Conservation (phyloP, 176 grass and related monocot genomes). For the Otatea glauca region DNA sequence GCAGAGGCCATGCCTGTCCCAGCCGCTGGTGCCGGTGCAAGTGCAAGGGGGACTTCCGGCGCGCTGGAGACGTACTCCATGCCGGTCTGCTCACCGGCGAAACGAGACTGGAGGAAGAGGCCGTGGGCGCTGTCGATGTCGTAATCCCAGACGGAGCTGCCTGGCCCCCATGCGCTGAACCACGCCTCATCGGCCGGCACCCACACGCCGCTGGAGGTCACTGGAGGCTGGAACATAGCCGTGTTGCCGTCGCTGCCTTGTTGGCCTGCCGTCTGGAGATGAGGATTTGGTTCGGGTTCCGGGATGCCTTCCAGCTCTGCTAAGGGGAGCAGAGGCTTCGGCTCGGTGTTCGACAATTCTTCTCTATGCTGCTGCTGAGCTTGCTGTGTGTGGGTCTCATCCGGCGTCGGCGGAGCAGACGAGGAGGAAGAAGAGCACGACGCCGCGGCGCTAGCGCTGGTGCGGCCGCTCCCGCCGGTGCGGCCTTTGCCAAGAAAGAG, state of each 20-base stretch:
- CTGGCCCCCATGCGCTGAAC: slow-evolving; percentile 91
- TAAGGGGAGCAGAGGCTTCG: slow-evolving; percentile 27
- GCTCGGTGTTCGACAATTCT: background rate
- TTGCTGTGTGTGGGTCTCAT: slow-evolving; percentile 33
- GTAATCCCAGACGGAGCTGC: slow-evolving; percentile 91
- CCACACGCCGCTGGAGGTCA: slow-evolving; percentile 56
- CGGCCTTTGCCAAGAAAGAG: slow-evolving; percentile 75
- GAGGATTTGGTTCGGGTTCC: slow-evolving; percentile 29
- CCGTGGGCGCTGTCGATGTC: slow-evolving; percentile 83
- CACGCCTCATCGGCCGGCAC: slow-evolving; percentile 80
- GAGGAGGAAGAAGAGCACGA: slow-evolving; percentile 60
- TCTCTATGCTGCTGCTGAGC: slow-evolving; percentile 8
- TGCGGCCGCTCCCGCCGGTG: slow-evolving; percentile 51
- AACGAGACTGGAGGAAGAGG: slow-evolving; percentile 79
- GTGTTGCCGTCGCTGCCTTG: slow-evolving; percentile 22
- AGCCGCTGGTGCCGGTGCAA: background rate
- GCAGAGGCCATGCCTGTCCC: slow-evolving; percentile 36
- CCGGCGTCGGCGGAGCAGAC: slow-evolving; percentile 49
- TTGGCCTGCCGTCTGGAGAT: slow-evolving; percentile 9
- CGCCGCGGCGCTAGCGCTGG: slow-evolving; percentile 47
- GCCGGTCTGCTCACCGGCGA: slow-evolving; percentile 54
- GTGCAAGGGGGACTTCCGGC: slow-evolving; percentile 23
- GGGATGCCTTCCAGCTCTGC: slow-evolving; percentile 40
- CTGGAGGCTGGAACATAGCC: slow-evolving; percentile 25
- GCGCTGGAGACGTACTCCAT: slow-evolving; percentile 44